Base-by-base conservation (phyloP, 106 monocot species). In the Triglochin maritima region DNA sequence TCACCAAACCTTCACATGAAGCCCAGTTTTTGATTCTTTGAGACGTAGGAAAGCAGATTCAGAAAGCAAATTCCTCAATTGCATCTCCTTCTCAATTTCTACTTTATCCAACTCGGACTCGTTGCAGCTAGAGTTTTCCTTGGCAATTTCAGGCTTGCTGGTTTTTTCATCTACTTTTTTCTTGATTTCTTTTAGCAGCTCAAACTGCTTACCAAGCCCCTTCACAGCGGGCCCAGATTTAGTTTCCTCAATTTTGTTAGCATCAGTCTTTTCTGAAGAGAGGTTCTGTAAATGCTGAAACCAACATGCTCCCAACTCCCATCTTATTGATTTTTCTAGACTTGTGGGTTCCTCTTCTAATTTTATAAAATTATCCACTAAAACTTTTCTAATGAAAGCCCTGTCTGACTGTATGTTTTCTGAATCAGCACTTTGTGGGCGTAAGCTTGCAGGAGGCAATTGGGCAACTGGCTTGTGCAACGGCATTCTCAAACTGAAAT, bases 301-400 rank as follows among this genome's bases (percentile, higher is more conserved):
- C 95, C 95, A 95, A 77, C 95, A 90, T 64, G 90, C 90, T 64
- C 95, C 95, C 13, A 95, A 83, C 65, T 95, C 95, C 95, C 95
- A 95, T 62, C 90, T 81, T 51, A 95, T 82, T 12, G 67, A 77
- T 17, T 54, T 83, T 69, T 57, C 83, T 55, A 72, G 60, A 52
- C 74, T 77, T 12, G 42, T 66, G 69, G 56, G 54, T 60, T 84
- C 80, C 56, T 46, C 72, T 78, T 88, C 74, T 71, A 89, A 67
- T 75, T 79, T 93, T 51, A 9, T 41, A 17, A 89, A 67, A 57
- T 86, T 86, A 50, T 81, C 78, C 63, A 62, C 50, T 69, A 93
- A 48, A 63, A 89, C 59, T 64, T 81, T 81, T 57, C 53, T 64
- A 50, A 84, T 74, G 6, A 76, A 74, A 41, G 58, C 60, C 60